These are phyloP conservation scores for Paratrimastix pyriformis DNA, from an alignment of 78 protist species.

Conservation along the genomic window DNA sequence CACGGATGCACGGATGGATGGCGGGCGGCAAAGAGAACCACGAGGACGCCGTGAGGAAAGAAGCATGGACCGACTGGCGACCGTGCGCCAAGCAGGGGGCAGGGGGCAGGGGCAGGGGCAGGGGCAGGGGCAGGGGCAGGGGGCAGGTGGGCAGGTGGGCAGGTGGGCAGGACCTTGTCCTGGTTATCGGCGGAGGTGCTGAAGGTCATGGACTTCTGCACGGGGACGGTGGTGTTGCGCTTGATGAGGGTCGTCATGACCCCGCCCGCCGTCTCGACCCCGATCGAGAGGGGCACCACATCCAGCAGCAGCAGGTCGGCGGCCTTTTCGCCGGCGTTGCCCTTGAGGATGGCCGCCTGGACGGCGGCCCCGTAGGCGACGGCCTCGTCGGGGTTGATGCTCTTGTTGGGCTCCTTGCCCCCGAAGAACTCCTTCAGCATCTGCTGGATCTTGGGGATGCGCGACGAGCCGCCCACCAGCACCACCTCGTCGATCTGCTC, in stretches of 20 bases:
- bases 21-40: too few species aligned
- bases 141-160: too few species aligned
- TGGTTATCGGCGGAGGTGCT: slow-evolving; percentile 61
- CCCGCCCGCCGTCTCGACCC: slow-evolving; percentile 58
- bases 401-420: slow-evolving; percentile 70
- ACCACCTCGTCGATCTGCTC: slow-evolving; percentile 72
- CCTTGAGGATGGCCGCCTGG: slow-evolving; percentile 37
- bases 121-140: too few species aligned
- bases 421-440: slow-evolving; percentile 68
- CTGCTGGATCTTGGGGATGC: slow-evolving; percentile 81
- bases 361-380: slow-evolving; percentile 67
- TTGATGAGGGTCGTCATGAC: slow-evolving; percentile 38
- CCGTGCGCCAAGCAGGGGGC: too few species aligned
- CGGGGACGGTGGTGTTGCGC: slow-evolving; percentile 43
- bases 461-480: slow-evolving; percentile 87
- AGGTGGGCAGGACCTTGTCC: too few species aligned
- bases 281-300: slow-evolving; percentile 62
- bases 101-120: too few species aligned
- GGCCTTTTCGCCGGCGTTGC: slow-evolving; percentile 5
- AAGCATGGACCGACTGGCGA: too few species aligned
- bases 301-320: slow-evolving; percentile 36
- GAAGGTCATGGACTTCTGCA: slow-evolving; percentile 21
- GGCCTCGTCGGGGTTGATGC: slow-evolving; percentile 81
- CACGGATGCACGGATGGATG: too few species aligned
- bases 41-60: too few species aligned